These are phyloP conservation scores for Mucor circinelloides DNA, from an alignment of 371 early-diverging fungal species.

Conservation along the genomic window DNA sequence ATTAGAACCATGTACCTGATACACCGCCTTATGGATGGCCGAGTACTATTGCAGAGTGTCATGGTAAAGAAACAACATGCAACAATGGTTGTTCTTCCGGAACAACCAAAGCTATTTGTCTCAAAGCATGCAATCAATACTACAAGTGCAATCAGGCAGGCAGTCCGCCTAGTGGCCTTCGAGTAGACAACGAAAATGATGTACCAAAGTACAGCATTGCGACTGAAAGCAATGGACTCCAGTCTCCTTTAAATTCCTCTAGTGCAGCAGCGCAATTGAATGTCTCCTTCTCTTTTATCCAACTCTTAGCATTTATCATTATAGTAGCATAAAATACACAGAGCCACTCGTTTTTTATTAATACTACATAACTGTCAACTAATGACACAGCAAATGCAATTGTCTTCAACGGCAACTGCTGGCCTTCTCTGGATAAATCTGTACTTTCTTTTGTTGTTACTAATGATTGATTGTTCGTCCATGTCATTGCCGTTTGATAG, in stretches of 20 bases:
- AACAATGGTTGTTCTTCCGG: slow-evolving; percentile 22
- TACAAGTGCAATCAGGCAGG: slow-evolving; percentile 34
- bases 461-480: background rate
- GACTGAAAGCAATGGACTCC: background rate
- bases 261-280: background rate
- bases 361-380: slow-evolving; percentile 13
- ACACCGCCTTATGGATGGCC: slow-evolving; percentile 47
- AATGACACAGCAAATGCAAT: slow-evolving; percentile 16
- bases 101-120: slow-evolving; percentile 22
- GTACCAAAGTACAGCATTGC: slow-evolving; percentile 16
- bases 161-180: slow-evolving; percentile 23
- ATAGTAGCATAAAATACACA: background rate
- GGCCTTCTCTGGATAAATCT: background rate
- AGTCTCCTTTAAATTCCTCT: background rate
- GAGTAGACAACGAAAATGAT: slow-evolving; percentile 15
- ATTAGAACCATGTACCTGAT: slow-evolving; percentile 34
- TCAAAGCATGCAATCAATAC: slow-evolving; percentile 22
- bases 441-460: background rate
- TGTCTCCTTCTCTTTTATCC: background rate
- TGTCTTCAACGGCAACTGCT: background rate
- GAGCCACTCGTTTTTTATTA: background rate
- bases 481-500: background rate
- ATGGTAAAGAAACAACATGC: slow-evolving; percentile 28
- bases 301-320: slow-evolving; percentile 2
- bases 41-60: slow-evolving; percentile 35